Conservation (phyloP, 805 yeast genomes). For the Candida corydali region DNA sequence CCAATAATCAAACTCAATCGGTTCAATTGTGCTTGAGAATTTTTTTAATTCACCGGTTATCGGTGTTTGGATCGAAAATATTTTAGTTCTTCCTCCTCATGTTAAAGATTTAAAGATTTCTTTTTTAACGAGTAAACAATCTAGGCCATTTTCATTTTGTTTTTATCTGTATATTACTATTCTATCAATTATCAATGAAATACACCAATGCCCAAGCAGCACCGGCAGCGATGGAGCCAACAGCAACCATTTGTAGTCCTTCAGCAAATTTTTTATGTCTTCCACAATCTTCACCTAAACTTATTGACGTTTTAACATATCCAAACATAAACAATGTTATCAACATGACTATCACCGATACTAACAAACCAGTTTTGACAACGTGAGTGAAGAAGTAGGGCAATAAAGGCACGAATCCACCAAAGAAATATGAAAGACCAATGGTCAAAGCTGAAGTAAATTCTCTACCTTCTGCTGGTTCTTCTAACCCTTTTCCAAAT, state of each 20-base stretch:
- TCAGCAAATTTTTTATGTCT: slow-evolving; percentile 57
- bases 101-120: no score
- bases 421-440: slow-evolving; percentile 83
- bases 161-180: no score
- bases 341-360: slow-evolving; percentile 76
- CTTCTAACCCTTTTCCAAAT: slow-evolving; percentile 89
- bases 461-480: slow-evolving; percentile 91
- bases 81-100: no score
- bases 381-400: slow-evolving; percentile 83
- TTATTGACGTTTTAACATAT: slow-evolving; percentile 73
- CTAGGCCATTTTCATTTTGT: no score
- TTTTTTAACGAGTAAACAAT: no score
- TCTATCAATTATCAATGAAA: slow-evolving; percentile 47
- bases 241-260: slow-evolving; percentile 88
- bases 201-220: slow-evolving; percentile 93
- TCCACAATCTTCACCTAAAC: slow-evolving; percentile 79
- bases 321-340: slow-evolving; percentile 87
- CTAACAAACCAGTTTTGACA: slow-evolving; percentile 72
- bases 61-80: no score
- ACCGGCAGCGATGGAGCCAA: slow-evolving; percentile 97
- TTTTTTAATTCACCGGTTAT: no score
- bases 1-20: no score
- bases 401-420: slow-evolving; percentile 86
- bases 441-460: slow-evolving; percentile 84
- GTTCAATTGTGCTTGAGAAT: no score